Percentiles rank a stretch among this genome's conserved stretches.
Conservation (phyloP, 2,329 filamentous ascomycete genomes). For the Aaosphaeria arxii region DNA sequence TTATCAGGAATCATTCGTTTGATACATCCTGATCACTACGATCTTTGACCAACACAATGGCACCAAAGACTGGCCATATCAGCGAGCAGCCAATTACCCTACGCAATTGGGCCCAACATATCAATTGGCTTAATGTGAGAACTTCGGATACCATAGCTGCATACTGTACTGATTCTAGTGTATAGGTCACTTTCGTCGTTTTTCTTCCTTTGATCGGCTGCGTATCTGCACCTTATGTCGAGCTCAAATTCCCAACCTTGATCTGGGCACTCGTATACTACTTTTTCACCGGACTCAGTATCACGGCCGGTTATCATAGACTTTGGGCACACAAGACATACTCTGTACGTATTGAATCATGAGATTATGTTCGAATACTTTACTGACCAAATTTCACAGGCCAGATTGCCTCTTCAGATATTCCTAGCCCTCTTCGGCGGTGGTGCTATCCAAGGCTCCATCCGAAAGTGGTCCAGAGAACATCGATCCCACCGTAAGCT, state of each 20-base stretch:
- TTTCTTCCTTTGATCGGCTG: slow-evolving; percentile 63
- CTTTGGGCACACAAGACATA: slow-evolving; percentile 61
- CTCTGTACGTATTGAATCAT: slow-evolving; percentile 18
- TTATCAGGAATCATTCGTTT: no score
- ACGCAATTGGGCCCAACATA: slow-evolving; percentile 79
- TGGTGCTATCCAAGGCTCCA: slow-evolving; percentile 48
- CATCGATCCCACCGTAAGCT: slow-evolving; percentile 44
- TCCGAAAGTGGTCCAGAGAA: slow-evolving; percentile 47
- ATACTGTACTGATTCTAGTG: not conserved
- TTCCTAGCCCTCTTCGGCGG: slow-evolving; percentile 47
- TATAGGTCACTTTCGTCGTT: not conserved
- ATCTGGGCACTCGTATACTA: slow-evolving; percentile 73
- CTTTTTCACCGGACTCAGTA: slow-evolving; percentile 71
- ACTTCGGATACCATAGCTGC: not conserved
- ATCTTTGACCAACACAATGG: not conserved
- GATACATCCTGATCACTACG: no score
- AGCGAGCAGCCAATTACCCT: slow-evolving; percentile 60
- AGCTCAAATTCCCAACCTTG: slow-evolving; percentile 65
- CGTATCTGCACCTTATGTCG: slow-evolving; percentile 72
- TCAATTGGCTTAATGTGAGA: slow-evolving; percentile 75
- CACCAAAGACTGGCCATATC: not conserved
- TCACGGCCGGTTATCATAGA: slow-evolving; percentile 55
- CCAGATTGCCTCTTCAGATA: slow-evolving; percentile 40
- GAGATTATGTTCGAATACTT: no score
- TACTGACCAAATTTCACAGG: no score